Evolutionary conservation across 2,329 filamentous ascomycete genomes (phyloP).

Genomic region (Aspergillus ruber): DNA sequence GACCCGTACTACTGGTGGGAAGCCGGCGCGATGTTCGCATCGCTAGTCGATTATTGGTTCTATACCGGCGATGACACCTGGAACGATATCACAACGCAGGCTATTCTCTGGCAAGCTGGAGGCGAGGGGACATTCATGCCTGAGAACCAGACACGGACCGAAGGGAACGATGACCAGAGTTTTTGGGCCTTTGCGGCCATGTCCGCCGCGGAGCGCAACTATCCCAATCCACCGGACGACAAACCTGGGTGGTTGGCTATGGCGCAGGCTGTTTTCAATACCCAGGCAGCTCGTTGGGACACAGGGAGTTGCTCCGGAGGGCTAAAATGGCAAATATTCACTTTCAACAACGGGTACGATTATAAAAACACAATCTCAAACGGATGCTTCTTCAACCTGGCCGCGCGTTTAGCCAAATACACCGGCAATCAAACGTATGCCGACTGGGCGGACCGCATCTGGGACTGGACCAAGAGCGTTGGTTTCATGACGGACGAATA

Average conservation of each 20-base stretch:
- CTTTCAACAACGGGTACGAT: slow-evolving; percentile 27
- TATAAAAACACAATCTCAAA: slow-evolving; percentile 32
- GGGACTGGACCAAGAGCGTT: slow-evolving; percentile 49
- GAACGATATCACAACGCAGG: slow-evolving; percentile 33
- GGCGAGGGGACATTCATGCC: slow-evolving; percentile 36
- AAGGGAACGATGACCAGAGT: slow-evolving; percentile 53
- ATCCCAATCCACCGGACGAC: slow-evolving; percentile 40
- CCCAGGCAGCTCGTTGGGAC: slow-evolving; percentile 68
- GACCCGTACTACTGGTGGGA: slow-evolving; percentile 45
- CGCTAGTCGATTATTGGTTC: slow-evolving; percentile 39
- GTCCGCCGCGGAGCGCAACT: slow-evolving; percentile 47
- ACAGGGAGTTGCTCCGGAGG: slow-evolving; percentile 61
- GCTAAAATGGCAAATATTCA: slow-evolving; percentile 41
- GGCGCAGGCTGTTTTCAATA: slow-evolving; percentile 73
- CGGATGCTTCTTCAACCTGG: slow-evolving; percentile 27
- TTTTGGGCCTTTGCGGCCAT: slow-evolving; percentile 55
- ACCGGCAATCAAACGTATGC: slow-evolving; percentile 26
- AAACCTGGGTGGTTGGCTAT: slow-evolving; percentile 71
- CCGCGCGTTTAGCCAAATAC: slow-evolving; percentile 24
- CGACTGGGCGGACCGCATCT: slow-evolving; percentile 63
- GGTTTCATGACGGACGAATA: slow-evolving; percentile 47
- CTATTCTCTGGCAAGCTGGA: slow-evolving; percentile 33
- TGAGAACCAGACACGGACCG: slow-evolving; percentile 34
- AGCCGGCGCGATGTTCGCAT: slow-evolving; percentile 37
- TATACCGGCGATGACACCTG: slow-evolving; percentile 37